These are phyloP conservation scores for Mycena latifolia DNA, from an alignment of 768 basidiomycete genomes.

Conservation along the genomic window DNA sequence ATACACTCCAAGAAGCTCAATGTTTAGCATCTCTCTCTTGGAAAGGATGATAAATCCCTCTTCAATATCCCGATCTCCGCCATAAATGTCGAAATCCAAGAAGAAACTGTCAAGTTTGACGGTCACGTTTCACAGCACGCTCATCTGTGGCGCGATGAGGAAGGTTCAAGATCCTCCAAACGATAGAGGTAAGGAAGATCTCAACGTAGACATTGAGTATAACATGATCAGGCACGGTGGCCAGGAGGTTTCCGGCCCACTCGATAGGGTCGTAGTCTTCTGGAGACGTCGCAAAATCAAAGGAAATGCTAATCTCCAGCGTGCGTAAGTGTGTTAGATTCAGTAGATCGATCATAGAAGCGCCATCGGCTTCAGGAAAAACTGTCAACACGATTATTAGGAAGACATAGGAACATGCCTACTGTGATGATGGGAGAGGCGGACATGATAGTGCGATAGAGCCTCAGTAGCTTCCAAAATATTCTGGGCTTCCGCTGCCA, in stretches of 20 bases:
- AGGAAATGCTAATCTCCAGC: conserved; percentile 17
- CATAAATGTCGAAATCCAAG: conserved; percentile 17
- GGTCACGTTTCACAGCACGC: conserved; percentile 8
- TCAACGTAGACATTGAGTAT: conserved; percentile 25
- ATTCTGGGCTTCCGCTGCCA: conserved; percentile 15
- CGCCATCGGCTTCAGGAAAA: conserved; percentile 12
- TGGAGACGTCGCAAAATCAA: conserved; percentile 6
- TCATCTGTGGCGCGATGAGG: conserved; percentile 14
- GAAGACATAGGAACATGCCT: not conserved
- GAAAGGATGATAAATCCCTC: conserved; percentile 13
- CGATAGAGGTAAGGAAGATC: conserved; percentile 12
- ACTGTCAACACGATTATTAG: not conserved
- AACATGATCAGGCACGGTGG: conserved; percentile 2
- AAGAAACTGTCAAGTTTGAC: conserved; percentile 15
- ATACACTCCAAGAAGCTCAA: conserved; percentile 15
- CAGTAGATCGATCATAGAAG: conserved; percentile 9
- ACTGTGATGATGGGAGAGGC: conserved; percentile 24
- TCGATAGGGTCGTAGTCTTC: conserved; percentile 17
- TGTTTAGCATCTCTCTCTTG: conserved; percentile 1
- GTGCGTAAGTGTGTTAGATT: conserved; percentile 14
- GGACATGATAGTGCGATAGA: conserved; percentile 7
- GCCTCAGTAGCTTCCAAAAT: conserved; percentile 10
- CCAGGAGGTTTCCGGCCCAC: conserved; percentile 17
- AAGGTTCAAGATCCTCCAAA: conserved; percentile 9
- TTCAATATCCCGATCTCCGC: conserved; percentile 10